Evolutionary conservation across 441 rosid species (phyloP).

Genomic region (Raphanus hybrid): DNA sequence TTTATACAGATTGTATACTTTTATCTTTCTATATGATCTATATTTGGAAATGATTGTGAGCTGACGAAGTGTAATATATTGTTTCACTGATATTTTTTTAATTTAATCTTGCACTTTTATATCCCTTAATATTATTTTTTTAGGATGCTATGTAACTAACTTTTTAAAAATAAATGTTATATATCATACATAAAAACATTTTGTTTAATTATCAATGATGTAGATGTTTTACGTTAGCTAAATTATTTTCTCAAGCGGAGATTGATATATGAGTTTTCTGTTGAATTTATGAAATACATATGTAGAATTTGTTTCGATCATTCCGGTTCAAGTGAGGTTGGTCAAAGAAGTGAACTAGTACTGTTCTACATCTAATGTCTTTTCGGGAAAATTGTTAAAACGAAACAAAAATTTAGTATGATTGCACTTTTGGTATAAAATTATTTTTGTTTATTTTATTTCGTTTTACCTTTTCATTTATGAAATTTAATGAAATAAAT

Average conservation of each 20-base stretch:
- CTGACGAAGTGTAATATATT: neutral
- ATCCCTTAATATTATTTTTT: too few species aligned
- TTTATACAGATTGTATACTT: neutral
- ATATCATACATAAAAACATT: neutral
- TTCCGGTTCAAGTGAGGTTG: neutral
- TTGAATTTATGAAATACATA: neutral
- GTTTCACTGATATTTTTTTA: neutral
- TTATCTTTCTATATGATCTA: neutral
- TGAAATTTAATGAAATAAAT: too few species aligned
- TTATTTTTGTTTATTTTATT: too few species aligned
- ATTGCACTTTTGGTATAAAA: too few species aligned
- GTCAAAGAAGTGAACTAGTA: neutral
- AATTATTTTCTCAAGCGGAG: neutral
- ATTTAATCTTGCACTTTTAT: neutral
- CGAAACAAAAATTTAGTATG: too few species aligned
- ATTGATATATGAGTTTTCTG: neutral
- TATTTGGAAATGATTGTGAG: neutral
- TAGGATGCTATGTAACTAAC: neutral
- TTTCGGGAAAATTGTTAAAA: too few species aligned
- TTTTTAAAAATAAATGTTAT: neutral
- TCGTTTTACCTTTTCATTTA: too few species aligned
- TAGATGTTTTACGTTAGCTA: neutral
- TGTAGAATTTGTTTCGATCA: neutral
- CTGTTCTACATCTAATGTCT: too few species aligned
- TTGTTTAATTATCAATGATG: neutral